A percentile compares a stretch with the other conserved stretches of the same genome.
phyloP scores from a whole-genome alignment of 208 protist genomes.

The Naegleria gruberi region DNA sequence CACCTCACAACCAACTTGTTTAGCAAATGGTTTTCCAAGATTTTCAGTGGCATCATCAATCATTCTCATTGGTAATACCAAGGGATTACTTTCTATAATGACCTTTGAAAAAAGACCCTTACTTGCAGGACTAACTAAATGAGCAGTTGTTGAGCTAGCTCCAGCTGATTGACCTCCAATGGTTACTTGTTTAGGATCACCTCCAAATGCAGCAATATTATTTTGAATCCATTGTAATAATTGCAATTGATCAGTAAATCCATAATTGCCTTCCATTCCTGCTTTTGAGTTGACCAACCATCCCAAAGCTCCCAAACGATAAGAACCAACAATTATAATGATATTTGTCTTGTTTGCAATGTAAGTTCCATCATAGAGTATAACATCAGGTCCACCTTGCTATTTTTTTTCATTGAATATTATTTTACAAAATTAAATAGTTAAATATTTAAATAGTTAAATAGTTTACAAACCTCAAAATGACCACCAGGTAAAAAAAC shows the following conservation, averaged over 20 bases:
- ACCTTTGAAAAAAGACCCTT: conserved; percentile 39
- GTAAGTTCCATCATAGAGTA: not conserved
- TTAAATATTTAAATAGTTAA: no score
- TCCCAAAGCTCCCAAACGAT: conserved; percentile 18
- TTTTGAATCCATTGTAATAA: conserved; percentile 51
- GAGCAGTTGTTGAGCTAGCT: conserved; percentile 5
- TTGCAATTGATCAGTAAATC: conserved; percentile 45
- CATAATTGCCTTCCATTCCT: conserved; percentile 33
- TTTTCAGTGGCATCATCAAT: not conserved
- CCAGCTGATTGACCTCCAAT: conserved; percentile 55
- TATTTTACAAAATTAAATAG: no score
- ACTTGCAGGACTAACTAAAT: conserved; percentile 27
- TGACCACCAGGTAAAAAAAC: conserved; percentile 32
- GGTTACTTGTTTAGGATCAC: conserved; percentile 45
- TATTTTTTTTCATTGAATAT: no score
- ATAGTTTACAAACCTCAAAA: not conserved
- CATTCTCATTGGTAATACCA: conserved; percentile 29
- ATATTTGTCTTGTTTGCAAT: not conserved
- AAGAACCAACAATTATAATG: not conserved
- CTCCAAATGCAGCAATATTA: conserved; percentile 56
- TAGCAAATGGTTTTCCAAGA: not conserved
- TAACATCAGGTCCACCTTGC: not conserved
- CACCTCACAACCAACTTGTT: not conserved
- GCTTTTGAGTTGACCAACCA: not conserved
- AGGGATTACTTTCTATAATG: conserved; percentile 40